Percentiles rank a stretch among this genome's conserved stretches.
Conservation (phyloP, 805 yeast species). For the Saccharomycopsis javanensis region DNA sequence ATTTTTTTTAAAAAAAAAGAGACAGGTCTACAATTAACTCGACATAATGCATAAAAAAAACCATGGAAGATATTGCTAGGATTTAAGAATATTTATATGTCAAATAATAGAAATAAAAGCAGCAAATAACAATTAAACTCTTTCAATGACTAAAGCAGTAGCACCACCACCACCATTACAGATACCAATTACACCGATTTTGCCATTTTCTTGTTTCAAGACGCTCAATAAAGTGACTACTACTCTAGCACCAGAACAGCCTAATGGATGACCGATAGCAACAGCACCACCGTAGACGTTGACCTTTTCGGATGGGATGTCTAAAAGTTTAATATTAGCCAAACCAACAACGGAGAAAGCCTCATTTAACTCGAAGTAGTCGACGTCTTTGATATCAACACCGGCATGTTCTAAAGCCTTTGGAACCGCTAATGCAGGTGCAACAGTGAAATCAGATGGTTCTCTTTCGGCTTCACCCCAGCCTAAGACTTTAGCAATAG, state of each 20-base stretch:
- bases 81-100: too few species aligned
- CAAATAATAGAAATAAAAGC: neutral
- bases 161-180: slow-evolving; percentile 99
- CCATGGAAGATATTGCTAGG: neutral
- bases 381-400: slow-evolving; percentile 53
- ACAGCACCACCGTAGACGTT: slow-evolving; percentile 95
- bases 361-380: slow-evolving; percentile 92
- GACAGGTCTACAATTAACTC: too few species aligned
- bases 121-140: slow-evolving; percentile 21
- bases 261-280: slow-evolving; percentile 91
- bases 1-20: too few species aligned
- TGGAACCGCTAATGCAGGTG: slow-evolving; percentile 92
- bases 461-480: slow-evolving; percentile 99
- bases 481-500: slow-evolving; percentile 79
- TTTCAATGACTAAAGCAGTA: slow-evolving; percentile 81
- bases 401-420: slow-evolving; percentile 89
- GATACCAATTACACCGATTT: slow-evolving; percentile 88
- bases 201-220: slow-evolving; percentile 75
- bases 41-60: too few species aligned
- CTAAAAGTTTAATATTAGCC: slow-evolving; percentile 70
- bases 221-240: slow-evolving; percentile 79
- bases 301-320: slow-evolving; percentile 54
- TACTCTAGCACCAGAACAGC: slow-evolving; percentile 93
- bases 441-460: slow-evolving; percentile 92
- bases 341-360: slow-evolving; percentile 96